Evolutionary conservation across 108 stramenopile genomes (phyloP).

Genomic region (Cyclostephanos tholiformis): DNA sequence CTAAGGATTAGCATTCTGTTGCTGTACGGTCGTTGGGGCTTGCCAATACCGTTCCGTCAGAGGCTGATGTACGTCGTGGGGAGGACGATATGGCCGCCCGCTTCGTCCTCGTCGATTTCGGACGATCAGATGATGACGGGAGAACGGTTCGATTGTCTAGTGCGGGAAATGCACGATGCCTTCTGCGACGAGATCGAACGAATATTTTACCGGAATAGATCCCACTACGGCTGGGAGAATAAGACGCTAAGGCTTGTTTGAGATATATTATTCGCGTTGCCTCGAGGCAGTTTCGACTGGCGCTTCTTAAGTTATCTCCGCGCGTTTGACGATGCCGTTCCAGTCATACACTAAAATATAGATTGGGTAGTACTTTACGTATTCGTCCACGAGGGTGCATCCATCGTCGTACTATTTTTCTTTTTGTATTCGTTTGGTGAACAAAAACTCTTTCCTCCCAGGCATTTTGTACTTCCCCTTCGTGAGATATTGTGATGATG

Average conservation of each 20-base stretch:
- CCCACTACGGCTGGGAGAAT: constrained; percentile 89
- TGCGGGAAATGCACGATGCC: constrained; percentile 78
- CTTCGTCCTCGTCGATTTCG: too few species aligned
- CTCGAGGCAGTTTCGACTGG: too few species aligned
- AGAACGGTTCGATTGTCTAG: constrained; percentile 61
- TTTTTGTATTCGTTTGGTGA: too few species aligned
- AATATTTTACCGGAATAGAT: constrained; percentile 89
- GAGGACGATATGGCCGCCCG: constrained; percentile 64
- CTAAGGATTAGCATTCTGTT: constrained; percentile 71
- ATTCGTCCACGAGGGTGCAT: neutral
- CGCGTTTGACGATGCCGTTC: too few species aligned
- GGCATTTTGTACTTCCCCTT: too few species aligned
- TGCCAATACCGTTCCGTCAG: constrained; percentile 85
- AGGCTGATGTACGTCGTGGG: constrained; percentile 80
- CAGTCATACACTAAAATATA: neutral
- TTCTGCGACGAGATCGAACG: constrained; percentile 80
- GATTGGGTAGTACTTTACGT: neutral
- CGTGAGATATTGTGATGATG: too few species aligned
- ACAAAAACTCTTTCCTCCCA: too few species aligned
- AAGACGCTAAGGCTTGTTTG: constrained; percentile 71
- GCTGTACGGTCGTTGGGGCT: constrained; percentile 68
- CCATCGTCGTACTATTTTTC: neutral
- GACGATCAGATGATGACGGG: constrained; percentile 2
- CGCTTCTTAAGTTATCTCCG: too few species aligned
- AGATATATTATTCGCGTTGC: constrained; percentile 4